Base-by-base conservation (phyloP, 2,329 filamentous ascomycete species). In the Paracorniculantispora psalliotae region DNA sequence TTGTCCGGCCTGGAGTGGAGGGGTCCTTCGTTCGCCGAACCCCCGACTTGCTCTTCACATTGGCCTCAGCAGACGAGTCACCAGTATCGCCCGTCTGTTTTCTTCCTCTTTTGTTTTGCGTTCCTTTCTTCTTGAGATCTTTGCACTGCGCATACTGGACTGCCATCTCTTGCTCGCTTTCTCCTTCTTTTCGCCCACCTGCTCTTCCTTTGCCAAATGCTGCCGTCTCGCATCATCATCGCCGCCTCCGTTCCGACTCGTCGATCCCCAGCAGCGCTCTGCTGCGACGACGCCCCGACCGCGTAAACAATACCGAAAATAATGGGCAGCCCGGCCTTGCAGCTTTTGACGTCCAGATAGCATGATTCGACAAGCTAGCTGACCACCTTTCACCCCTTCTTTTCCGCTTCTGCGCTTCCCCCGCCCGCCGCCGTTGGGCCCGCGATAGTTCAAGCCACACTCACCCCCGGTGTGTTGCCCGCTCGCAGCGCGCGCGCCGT, bases 281-380 rank as follows among this genome's bases (percentile, higher is more conserved):
- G 60, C 56, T 35, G 59, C 63, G 60, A 62, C 62, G 63, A 48
- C 61, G 54, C 61, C 61, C 60, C 57, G 62, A 63, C 63, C 63
- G 52, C 46, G n/a, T n/a, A n/a, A n/a, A n/a, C 55, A 62, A 62
- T 62, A 63, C 37, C n/a, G n/a, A 28, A 65, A 66, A 72, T 68
- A 68, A 72, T 72, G 72, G 68, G 69, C 66, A 65, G 66, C 68
- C 66, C 65, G 65, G 64, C 61, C 65, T 63, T 67, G 61, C 67
- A 64, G 66, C 63, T 67, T 37, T 64, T 62, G 57, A 59, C 57
- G 57, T 59, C 62, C 64, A 67, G 68, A 72, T 68, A 73, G 67
- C 65, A 74, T 74, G 72, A 73, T 62, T 65, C 66, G 61, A 61
- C 62, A 62, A 62, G 62, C 58, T 67, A 69, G 66, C 63, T 64